These are phyloP conservation scores for Colletotrichum incanum DNA, from an alignment of 2,329 filamentous ascomycete species.

Conservation along the genomic window DNA sequence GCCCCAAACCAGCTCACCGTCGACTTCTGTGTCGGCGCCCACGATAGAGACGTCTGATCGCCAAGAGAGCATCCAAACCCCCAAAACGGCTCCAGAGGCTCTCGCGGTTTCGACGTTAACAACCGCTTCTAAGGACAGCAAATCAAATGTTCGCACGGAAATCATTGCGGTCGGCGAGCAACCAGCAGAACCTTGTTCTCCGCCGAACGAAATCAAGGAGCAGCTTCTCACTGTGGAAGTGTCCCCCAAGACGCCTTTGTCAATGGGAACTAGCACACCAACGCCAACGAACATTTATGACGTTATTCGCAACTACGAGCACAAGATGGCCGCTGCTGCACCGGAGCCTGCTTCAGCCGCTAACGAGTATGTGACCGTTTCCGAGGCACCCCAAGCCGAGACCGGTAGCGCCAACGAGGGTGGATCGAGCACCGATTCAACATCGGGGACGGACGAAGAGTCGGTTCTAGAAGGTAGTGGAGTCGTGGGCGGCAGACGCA, in stretches of 20 bases:
- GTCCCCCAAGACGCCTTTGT: slow-evolving; percentile 1
- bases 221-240: slow-evolving; percentile 28
- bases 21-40: background rate
- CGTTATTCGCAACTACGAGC: slow-evolving; percentile 42
- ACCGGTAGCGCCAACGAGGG: slow-evolving; percentile 2
- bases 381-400: slow-evolving; percentile 1
- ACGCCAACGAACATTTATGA: slow-evolving; percentile 42
- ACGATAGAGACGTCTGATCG: background rate
- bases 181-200: too few species aligned
- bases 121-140: background rate
- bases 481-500: slow-evolving; percentile 50
- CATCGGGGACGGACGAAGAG: slow-evolving; percentile 36
- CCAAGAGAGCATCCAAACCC: background rate
- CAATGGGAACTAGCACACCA: slow-evolving; percentile 23
- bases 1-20: background rate
- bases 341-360: background rate
- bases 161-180: background rate
- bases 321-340: slow-evolving; percentile 36
- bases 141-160: background rate
- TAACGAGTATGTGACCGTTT: background rate
- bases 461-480: slow-evolving; percentile 51
- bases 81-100: background rate
- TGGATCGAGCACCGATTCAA: slow-evolving; percentile 13
- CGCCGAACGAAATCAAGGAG: slow-evolving; percentile 18
- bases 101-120: background rate